Percentiles rank a stretch among this genome's conserved stretches.
Evolutionary conservation across 2,329 filamentous ascomycete species (phyloP).

Genomic region (Penicillium griseofulvum): DNA sequence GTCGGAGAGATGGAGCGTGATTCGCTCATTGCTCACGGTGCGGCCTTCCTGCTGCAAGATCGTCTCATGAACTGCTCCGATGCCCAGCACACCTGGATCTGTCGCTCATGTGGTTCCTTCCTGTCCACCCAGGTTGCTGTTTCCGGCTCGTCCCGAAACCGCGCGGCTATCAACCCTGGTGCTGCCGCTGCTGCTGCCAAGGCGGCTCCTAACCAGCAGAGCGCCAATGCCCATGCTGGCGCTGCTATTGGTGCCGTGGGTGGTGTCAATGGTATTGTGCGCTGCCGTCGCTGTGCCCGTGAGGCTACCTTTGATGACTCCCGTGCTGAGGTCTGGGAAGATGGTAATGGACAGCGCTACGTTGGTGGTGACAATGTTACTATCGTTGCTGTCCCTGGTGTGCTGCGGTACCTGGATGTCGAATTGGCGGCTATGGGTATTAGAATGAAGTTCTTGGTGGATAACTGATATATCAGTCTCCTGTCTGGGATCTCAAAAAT

Average conservation of each 20-base stretch:
- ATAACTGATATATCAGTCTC: slow-evolving; percentile 33
- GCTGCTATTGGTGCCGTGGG: slow-evolving; percentile 57
- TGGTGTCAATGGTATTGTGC: slow-evolving; percentile 60
- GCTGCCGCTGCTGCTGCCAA: slow-evolving; percentile 32
- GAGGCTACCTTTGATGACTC: slow-evolving; percentile 60
- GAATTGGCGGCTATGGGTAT: slow-evolving; percentile 96
- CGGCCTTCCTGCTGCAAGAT: slow-evolving; percentile 91
- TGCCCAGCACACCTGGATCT: slow-evolving; percentile 85
- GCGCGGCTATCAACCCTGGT: slow-evolving; percentile 30
- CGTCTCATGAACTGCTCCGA: slow-evolving; percentile 96
- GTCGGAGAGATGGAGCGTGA: slow-evolving; percentile 99
- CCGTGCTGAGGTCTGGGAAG: slow-evolving; percentile 79
- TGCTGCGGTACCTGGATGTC: slow-evolving; percentile 88
- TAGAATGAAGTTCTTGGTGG: slow-evolving; percentile 85
- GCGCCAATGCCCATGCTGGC: slow-evolving; percentile 44
- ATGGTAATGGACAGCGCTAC: slow-evolving; percentile 79
- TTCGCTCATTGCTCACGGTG: slow-evolving; percentile 89
- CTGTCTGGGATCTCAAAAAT: slow-evolving; percentile 10
- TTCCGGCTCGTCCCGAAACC: slow-evolving; percentile 28
- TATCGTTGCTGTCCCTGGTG: slow-evolving; percentile 86
- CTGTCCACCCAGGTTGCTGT: slow-evolving; percentile 68
- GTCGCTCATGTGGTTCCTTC: slow-evolving; percentile 85
- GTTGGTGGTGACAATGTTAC: slow-evolving; percentile 88
- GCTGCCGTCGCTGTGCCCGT: slow-evolving; percentile 76
- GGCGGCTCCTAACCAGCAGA: slow-evolving; percentile 29